Percentiles rank a stretch among this genome's conserved stretches.
Conservation (phyloP, 768 basidiomycete species). For the Pisolithus albus region DNA sequence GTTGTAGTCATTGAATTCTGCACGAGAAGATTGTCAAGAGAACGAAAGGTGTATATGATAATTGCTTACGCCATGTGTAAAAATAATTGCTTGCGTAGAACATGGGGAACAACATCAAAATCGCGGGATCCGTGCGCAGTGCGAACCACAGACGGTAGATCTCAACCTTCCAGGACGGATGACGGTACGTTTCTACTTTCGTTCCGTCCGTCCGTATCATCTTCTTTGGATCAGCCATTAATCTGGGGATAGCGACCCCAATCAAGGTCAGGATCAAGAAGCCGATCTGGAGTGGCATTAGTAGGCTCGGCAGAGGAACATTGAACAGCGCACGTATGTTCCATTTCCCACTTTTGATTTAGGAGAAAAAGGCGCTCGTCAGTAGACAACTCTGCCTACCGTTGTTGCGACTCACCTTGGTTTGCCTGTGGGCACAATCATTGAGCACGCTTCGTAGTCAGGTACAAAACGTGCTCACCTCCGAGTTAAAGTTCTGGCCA, state of each 20-base stretch:
- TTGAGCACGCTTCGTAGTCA: neutral
- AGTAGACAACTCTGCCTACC: neutral
- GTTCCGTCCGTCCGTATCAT: slow-evolving; percentile 74
- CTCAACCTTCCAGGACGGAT: slow-evolving; percentile 76
- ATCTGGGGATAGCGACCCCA: slow-evolving; percentile 57
- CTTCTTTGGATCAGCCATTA: slow-evolving; percentile 66
- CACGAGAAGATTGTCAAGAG: slow-evolving; percentile 7
- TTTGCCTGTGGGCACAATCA: slow-evolving; percentile 17
- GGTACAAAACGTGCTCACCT: slow-evolving; percentile 31
- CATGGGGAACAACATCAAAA: slow-evolving; percentile 77
- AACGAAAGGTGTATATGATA: neutral
- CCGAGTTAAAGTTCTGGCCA: slow-evolving; percentile 60
- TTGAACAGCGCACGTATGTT: slow-evolving; percentile 53
- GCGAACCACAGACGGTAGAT: slow-evolving; percentile 62
- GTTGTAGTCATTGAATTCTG: slow-evolving; percentile 78
- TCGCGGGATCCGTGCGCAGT: slow-evolving; percentile 61
- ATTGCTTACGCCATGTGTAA: slow-evolving; percentile 70
- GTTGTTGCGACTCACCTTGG: slow-evolving; percentile 17
- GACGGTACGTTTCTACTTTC: slow-evolving; percentile 51
- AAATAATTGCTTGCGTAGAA: slow-evolving; percentile 83
- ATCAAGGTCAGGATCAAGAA: slow-evolving; percentile 69
- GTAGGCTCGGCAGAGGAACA: neutral
- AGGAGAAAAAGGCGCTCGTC: neutral
- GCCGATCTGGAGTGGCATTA: slow-evolving; percentile 45
- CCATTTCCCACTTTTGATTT: slow-evolving; percentile 51